Percentiles rank a stretch among this genome's conserved stretches.
Evolutionary conservation across 2,329 filamentous ascomycete genomes (phyloP).

Genomic region (Colletotrichum tropicicola): DNA sequence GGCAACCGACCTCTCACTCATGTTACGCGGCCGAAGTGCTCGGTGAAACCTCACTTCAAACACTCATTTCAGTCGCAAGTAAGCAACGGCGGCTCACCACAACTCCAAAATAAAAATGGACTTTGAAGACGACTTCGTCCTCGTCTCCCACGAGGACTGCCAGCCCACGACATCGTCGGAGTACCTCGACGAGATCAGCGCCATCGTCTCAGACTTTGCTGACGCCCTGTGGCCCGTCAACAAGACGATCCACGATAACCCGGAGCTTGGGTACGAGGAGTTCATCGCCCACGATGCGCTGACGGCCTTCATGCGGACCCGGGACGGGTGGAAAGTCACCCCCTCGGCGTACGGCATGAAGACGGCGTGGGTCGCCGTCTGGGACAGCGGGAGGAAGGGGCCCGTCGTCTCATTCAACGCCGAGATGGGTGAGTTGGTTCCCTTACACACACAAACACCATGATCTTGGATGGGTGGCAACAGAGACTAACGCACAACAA

Average conservation of each 20-base stretch:
- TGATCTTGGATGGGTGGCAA: neutral
- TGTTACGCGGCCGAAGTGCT: too few relatives aligned
- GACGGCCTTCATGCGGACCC: conserved; percentile 54
- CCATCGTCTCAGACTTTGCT: conserved; percentile 11
- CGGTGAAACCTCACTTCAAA: neutral
- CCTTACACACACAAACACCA: neutral
- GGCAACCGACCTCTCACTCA: neutral
- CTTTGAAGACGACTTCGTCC: conserved; percentile 8
- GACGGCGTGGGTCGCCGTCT: conserved; percentile 62
- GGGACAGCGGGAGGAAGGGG: conserved; percentile 53
- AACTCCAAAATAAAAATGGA: neutral
- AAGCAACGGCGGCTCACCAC: neutral
- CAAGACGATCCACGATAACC: conserved; percentile 35
- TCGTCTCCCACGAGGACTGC: conserved; percentile 19
- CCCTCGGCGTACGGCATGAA: conserved; percentile 59
- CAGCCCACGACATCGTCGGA: neutral
- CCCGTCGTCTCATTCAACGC: conserved; percentile 57
- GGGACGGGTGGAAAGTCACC: conserved; percentile 58
- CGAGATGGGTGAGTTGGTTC: conserved; percentile 49
- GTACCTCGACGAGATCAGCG: conserved; percentile 15
- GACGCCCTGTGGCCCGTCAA: conserved; percentile 30
- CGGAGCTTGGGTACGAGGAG: conserved; percentile 40
- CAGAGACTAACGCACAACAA: conserved; percentile 31
- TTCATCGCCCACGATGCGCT: conserved; percentile 48
- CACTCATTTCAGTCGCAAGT: neutral